These are phyloP conservation scores for Thelonectria rubi DNA, from an alignment of 2,329 filamentous ascomycete species.

Conservation along the genomic window DNA sequence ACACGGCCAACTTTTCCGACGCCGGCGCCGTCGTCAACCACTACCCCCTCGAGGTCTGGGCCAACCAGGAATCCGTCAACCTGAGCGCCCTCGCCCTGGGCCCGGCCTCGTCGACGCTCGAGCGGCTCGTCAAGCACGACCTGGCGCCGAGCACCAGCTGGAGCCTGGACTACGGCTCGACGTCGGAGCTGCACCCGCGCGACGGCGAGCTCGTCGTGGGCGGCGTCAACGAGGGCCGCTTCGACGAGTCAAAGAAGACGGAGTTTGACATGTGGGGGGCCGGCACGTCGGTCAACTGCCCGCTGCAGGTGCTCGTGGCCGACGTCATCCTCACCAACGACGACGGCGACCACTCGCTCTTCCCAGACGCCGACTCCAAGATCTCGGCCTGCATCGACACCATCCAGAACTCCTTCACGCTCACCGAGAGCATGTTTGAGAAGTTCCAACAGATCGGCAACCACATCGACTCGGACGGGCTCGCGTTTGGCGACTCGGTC, in stretches of 20 bases:
- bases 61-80: conserved; percentile 18
- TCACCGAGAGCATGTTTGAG: conserved; percentile 21
- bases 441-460: conserved; percentile 19
- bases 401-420: conserved; percentile 20
- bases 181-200: conserved; percentile 16
- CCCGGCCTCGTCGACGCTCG: conserved; percentile 12
- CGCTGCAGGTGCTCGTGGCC: conserved; percentile 17
- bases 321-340: conserved; percentile 20
- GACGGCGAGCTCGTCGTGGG: conserved; percentile 19
- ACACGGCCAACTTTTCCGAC: conserved; percentile 20
- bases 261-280: conserved; percentile 26
- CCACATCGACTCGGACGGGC: conserved; percentile 19
- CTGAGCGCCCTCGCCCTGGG: conserved; percentile 20
- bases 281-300: conserved; percentile 17
- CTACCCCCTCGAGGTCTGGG: conserved; percentile 21
- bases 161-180: conserved; percentile 21
- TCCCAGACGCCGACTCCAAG: conserved; percentile 5
- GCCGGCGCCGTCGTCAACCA: conserved; percentile 6
- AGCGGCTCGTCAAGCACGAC: conserved; percentile 5
- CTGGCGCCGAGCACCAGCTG: conserved; percentile 9
- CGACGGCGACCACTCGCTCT: conserved; percentile 22
- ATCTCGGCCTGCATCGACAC: conserved; percentile 24
- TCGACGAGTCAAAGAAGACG: conserved; percentile 6
- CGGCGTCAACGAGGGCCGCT: conserved; percentile 18
- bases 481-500: not conserved